These are phyloP conservation scores for Cardamine resedifolia DNA, from an alignment of 345 rosid species.

Conservation along the genomic window DNA sequence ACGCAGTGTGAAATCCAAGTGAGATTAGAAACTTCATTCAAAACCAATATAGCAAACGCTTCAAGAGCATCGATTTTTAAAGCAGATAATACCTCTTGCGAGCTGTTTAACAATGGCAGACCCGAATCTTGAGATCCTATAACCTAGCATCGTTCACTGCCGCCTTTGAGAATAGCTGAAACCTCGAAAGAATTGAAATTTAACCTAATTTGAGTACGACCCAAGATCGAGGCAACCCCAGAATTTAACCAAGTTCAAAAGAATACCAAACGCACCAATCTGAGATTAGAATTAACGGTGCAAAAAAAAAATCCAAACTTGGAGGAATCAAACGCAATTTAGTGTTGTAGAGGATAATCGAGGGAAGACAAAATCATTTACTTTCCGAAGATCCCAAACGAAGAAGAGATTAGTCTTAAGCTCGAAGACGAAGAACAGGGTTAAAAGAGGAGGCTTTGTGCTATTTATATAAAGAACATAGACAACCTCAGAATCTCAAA, in stretches of 20 bases:
- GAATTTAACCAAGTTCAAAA: neutral
- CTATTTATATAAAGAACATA: neutral
- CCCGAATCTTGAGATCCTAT: conserved; percentile 49
- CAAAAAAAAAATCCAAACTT: conserved; percentile 4
- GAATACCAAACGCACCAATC: neutral
- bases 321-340: neutral
- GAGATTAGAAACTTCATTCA: neutral
- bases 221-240: neutral
- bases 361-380: neutral
- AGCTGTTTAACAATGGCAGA: conserved; percentile 45
- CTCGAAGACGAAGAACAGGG: neutral
- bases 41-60: neutral
- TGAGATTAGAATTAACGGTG: neutral
- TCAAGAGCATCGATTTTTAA: neutral
- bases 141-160: conserved; percentile 43
- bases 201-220: conserved; percentile 20
- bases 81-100: conserved; percentile 44
- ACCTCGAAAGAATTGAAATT: conserved; percentile 2
- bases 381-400: conserved; percentile 7
- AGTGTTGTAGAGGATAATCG: neutral
- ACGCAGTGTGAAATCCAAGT: neutral
- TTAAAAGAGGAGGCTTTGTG: conserved; percentile 12
- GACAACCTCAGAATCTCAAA: conserved; percentile 20
- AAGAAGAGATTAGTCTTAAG: conserved; percentile 5
- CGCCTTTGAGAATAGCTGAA: conserved; percentile 15